A percentile compares a stretch with the other conserved stretches of the same genome.
phyloP scores from a whole-genome alignment of 2,329 filamentous ascomycete genomes.

The Sporothrix euskadiensis region DNA sequence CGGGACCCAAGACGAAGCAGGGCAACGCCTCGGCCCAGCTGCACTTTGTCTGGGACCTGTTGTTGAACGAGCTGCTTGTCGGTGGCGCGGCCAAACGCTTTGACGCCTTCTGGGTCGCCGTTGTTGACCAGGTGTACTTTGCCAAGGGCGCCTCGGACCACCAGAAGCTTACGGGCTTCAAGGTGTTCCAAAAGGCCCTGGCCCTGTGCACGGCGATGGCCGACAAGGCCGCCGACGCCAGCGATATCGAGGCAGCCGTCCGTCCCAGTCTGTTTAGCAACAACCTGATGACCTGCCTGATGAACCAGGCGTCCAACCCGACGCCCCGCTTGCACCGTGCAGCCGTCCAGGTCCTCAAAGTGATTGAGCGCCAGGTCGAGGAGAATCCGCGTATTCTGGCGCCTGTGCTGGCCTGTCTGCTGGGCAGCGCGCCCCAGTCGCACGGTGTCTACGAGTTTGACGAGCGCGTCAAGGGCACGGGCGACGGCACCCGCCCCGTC shows the following conservation, averaged over 20 bases:
- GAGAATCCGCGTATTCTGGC: conserved; percentile 60
- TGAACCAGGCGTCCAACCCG: conserved; percentile 77
- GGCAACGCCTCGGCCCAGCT: conserved; percentile 77
- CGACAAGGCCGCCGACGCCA: neutral
- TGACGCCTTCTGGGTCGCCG: conserved; percentile 39
- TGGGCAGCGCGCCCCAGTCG: conserved; percentile 51
- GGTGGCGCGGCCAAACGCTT: conserved; percentile 22
- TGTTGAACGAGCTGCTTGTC: conserved; percentile 53
- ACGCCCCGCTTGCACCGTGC: conserved; percentile 79
- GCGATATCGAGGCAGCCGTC: conserved; percentile 42
- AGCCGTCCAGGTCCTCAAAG: conserved; percentile 72
- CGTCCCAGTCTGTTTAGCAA: conserved; percentile 70
- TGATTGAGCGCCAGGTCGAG: conserved; percentile 65
- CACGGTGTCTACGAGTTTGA: conserved; percentile 79
- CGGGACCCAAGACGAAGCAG: conserved; percentile 49
- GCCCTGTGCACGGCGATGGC: conserved; percentile 46
- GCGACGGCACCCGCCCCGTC: conserved; percentile 66
- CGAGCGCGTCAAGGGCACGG: conserved; percentile 65
- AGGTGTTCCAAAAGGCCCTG: conserved; percentile 78
- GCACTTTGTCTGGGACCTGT: conserved; percentile 83
- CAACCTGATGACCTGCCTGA: conserved; percentile 77
- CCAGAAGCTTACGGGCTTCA: conserved; percentile 89
- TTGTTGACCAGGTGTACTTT: conserved; percentile 86
- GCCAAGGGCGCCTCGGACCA: conserved; percentile 78
- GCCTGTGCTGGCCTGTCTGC: conserved; percentile 64